phyloP scores from a whole-genome alignment of 306 rosid species.

The Castanea crenata region DNA sequence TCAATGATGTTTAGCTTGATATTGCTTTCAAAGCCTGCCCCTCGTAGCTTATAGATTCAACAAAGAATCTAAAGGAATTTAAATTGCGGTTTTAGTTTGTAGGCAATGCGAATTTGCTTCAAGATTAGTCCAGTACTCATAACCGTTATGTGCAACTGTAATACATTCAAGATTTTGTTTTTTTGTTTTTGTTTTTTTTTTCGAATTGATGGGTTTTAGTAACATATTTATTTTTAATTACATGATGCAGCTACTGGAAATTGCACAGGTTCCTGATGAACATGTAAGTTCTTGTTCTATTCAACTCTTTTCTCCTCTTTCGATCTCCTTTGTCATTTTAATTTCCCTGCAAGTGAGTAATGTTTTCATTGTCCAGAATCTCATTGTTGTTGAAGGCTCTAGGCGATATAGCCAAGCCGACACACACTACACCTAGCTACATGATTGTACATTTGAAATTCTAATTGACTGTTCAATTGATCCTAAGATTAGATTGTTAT shows the following conservation, averaged over 20 bases:
- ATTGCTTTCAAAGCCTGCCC: neutral
- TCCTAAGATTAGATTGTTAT: too few relatives aligned
- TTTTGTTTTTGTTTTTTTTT: neutral
- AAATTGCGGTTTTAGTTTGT: neutral
- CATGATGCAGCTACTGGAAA: constrained; percentile 86
- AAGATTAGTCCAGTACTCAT: neutral
- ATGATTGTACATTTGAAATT: neutral
- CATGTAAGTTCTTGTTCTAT: constrained; percentile 59
- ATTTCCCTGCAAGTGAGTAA: neutral
- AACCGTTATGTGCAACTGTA: neutral
- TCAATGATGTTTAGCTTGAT: neutral
- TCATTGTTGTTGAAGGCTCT: neutral
- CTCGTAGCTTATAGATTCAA: neutral
- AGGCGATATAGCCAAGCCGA: neutral
- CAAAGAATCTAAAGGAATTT: neutral
- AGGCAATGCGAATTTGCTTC: neutral
- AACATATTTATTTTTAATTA: constrained; percentile 27
- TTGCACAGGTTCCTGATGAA: constrained; percentile 94
- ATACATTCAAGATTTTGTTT: neutral
- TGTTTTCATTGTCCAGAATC: neutral
- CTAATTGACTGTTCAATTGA: neutral
- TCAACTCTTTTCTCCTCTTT: neutral
- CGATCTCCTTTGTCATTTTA: neutral
- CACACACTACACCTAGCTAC: neutral
- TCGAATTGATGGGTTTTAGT: neutral